Conservation (phyloP, 805 yeast genomes). For the Grigorovia humatica region DNA sequence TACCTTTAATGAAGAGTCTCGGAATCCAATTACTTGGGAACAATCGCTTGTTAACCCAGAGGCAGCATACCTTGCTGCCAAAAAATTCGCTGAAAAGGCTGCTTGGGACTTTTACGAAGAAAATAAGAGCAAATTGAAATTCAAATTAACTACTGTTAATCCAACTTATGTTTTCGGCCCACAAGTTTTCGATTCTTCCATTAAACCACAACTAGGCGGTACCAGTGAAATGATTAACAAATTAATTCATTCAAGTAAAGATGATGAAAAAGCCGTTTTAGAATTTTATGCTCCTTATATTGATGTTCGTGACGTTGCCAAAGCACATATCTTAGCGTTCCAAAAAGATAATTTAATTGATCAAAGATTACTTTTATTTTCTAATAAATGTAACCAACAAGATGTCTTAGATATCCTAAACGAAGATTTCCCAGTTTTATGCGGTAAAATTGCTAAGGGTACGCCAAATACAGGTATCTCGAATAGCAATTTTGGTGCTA, state of each 20-base stretch:
- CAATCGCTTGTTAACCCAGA: slow-evolving; percentile 11
- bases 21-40: slow-evolving; percentile 30
- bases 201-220: slow-evolving; percentile 37
- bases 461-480: slow-evolving; percentile 18
- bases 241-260: slow-evolving; percentile 22
- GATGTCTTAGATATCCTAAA: slow-evolving; percentile 23
- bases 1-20: slow-evolving; percentile 24
- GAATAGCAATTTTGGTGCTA: slow-evolving; percentile 1
- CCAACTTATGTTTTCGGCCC: slow-evolving; percentile 45
- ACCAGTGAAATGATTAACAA: slow-evolving; percentile 28
- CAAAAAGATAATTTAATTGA: slow-evolving; percentile 28
- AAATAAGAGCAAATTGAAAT: slow-evolving; percentile 31
- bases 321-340: slow-evolving; percentile 43
- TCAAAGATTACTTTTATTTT: slow-evolving; percentile 26
- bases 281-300: slow-evolving; percentile 22
- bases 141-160: slow-evolving; percentile 33
- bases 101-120: slow-evolving; percentile 43
- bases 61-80: slow-evolving; percentile 32
- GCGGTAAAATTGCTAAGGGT: slow-evolving; percentile 36
- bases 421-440: slow-evolving; percentile 34
- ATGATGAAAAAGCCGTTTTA: slow-evolving; percentile 1
- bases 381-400: slow-evolving; percentile 21
- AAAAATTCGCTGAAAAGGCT: slow-evolving; percentile 45
- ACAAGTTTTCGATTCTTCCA: slow-evolving; percentile 32
- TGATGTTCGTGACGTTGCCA: slow-evolving; percentile 57